Base-by-base conservation (phyloP, 2,329 filamentous ascomycete species). In the Diaporthe sp. region DNA sequence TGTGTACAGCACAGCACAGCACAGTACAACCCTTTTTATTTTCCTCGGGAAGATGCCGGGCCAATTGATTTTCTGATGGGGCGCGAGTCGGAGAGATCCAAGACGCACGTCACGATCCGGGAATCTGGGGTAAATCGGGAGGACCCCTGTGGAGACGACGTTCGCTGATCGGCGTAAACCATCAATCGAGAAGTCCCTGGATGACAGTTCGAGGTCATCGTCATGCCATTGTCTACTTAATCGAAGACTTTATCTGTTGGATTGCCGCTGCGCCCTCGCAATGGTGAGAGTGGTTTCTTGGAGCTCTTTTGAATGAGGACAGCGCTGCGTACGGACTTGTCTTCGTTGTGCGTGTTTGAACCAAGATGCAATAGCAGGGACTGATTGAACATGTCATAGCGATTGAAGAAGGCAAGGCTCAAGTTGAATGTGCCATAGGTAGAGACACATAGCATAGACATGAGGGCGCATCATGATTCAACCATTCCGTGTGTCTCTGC, bases 61-160 rank as follows among this genome's bases (percentile, higher is more conserved):
- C 70, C 74, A 75, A 73, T 73, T 33, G 58, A 47, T 68, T 58
- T 28, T 50, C 52, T 47, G 47, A 54, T 40, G 58, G 60, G 69
- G 60, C 71, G 28, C 54, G 54, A 55, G 54, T 68, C 58, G 71
- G 54, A 42, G 25, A 69, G 52, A 42, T 60, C 40, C 69, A 71
- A 45, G 61, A 67, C 57, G 71, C 71, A 74, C 66, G 74, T 75
- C 71, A 74, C 38, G 52, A 60, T 66, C 61, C 57, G 52, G 15
- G 33, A 71, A 74, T 74, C 74, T 54, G 74, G 74, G 74, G 66
- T 69, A 73, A 22, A 40, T 57, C 54, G 54, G 58, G 66, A 75
- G 71, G 60, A 71, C 66, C 74, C 71, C 25, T 71, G 71, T 60
- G 71, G 71, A 64, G 64, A 58, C 50, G 15, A 6, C 7, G 70